Conservation (phyloP, 306 rosid genomes). For the Sphenostylis stenocarpa region DNA sequence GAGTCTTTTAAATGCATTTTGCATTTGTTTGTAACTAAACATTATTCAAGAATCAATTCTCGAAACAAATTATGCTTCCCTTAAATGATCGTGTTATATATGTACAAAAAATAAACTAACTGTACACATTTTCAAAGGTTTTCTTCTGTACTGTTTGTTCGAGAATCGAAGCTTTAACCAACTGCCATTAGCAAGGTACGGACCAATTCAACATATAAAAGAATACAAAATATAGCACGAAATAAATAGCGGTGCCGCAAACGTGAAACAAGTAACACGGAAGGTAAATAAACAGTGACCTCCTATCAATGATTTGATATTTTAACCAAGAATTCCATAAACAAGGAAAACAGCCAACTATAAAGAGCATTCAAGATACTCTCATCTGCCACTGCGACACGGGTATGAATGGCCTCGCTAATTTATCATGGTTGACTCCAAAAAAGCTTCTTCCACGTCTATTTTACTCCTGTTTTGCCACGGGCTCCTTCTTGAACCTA, state of each 20-base stretch:
- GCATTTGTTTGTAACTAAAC: neutral
- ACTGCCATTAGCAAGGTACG: neutral
- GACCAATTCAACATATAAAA: slow-evolving; percentile 11
- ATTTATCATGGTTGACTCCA: slow-evolving; percentile 10
- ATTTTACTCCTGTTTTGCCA: slow-evolving; percentile 6
- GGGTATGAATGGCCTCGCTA: neutral
- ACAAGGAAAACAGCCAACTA: neutral
- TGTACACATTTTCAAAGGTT: neutral
- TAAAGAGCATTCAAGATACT: slow-evolving; percentile 9
- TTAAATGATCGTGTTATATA: too few relatives aligned
- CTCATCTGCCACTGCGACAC: slow-evolving; percentile 10
- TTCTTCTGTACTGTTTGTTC: neutral
- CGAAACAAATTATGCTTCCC: neutral
- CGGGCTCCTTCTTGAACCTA: neutral
- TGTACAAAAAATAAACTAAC: neutral
- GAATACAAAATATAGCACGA: slow-evolving; percentile 22
- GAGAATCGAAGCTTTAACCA: neutral
- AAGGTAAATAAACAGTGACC: neutral
- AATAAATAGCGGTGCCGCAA: neutral
- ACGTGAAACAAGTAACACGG: neutral
- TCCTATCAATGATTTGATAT: neutral
- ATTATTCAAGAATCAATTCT: neutral
- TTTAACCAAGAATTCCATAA: slow-evolving; percentile 15
- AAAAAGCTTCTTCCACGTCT: slow-evolving; percentile 3
- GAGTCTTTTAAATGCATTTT: neutral